Percentiles rank a stretch among this genome's conserved stretches.
phyloP scores from a whole-genome alignment of 169 alveolate genomes.

The Theileria annulata region DNA sequence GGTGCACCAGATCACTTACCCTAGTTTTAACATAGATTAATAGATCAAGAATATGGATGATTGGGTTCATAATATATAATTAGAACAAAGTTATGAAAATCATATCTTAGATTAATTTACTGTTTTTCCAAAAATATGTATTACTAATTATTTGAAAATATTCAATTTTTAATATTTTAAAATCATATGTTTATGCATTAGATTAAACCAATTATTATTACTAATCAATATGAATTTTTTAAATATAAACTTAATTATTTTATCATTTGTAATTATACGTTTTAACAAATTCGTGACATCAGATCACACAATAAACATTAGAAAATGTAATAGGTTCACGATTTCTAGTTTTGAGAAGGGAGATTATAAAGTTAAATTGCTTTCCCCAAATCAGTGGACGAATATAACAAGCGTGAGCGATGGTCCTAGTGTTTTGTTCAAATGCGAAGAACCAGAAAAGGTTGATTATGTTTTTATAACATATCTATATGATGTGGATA shows the following conservation, averaged over 20 bases:
- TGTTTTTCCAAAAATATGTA: not conserved
- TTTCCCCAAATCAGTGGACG: not conserved
- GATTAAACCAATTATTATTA: not conserved
- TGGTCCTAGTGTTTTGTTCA: not conserved
- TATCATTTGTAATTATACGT: too few relatives aligned
- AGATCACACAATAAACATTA: not conserved
- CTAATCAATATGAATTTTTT: not conserved
- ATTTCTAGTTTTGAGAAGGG: not conserved
- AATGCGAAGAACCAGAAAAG: not conserved
- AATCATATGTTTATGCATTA: too few relatives aligned
- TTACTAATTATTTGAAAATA: not conserved
- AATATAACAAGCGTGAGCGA: not conserved
- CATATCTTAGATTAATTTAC: not conserved
- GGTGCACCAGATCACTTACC: not conserved
- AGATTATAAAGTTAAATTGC: not conserved
- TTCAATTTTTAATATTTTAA: not conserved
- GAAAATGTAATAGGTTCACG: not conserved
- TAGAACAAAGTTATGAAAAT: not conserved
- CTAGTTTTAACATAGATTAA: not conserved
- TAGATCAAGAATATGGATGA: not conserved
- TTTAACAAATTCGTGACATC: not conserved
- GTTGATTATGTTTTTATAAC: not conserved
- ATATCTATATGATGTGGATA: not conserved
- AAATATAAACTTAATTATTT: not conserved
- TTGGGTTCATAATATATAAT: not conserved